Base-by-base conservation (phyloP, 768 basidiomycete genomes). In the Daedalea quercina region DNA sequence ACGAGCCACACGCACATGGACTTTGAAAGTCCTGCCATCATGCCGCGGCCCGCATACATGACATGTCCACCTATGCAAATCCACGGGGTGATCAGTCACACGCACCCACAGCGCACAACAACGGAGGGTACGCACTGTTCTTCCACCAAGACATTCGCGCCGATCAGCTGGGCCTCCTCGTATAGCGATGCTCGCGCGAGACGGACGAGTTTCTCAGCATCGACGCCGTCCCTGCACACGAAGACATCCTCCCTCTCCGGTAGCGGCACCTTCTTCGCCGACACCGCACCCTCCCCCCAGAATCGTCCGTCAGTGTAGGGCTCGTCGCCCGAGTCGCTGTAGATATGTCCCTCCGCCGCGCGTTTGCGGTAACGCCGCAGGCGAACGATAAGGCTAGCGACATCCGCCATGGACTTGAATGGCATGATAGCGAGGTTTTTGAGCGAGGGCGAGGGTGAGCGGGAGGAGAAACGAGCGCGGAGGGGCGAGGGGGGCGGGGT, bases 91-190 rank as follows among this genome's bases (percentile, higher is more conserved):
- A n/a, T 25, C n/a, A 35, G 28, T 35, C 41, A 19, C 34, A 35
- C 13, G 22, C 20, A 1, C 40, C 61, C 52, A 60, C 57, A 46
- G 46, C 6, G 50, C 44, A 15, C 48, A 34, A 54, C n/a, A n/a
- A n/a, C n/a, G n/a, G 26, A 31, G 1, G 28, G 44, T 25, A 80
- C 85, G 44, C 62, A 88, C 87, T 77, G 73, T 63, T 90, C 87
- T 40, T 88, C 80, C 2, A 83, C 76, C 50, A 90, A 73, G 1
- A 78, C 79, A 59, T 82, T 83, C 3, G 76, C 81, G 15, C 80
- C 83, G 19, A 77, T 57, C 9, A 62, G 57, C 49, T 72, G 68
- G 15, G 80, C 80, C 51, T 72, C 70, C 54, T 80, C 76, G 48
- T 82, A 60, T 51, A 87, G 63, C 40, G 69, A 67, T 2, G 69